Percentiles rank a stretch among this genome's conserved stretches.
These are phyloP conservation scores for Russula brevipes DNA, from an alignment of 768 basidiomycete species.

Conservation along the genomic window DNA sequence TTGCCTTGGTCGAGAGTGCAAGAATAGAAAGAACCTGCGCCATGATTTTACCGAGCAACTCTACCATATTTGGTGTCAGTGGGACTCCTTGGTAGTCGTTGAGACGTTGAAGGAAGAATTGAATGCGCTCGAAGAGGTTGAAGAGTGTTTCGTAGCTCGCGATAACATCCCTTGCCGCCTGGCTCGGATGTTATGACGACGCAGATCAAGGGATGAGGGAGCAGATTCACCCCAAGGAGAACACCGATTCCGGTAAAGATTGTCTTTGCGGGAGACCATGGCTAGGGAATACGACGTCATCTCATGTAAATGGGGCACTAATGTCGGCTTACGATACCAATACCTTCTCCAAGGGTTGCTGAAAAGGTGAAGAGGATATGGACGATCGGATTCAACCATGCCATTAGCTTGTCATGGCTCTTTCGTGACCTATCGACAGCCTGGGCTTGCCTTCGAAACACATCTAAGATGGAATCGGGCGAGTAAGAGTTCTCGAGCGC, in stretches of 20 bases:
- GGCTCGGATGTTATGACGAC: background rate
- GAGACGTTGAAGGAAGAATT: constrained; percentile 9
- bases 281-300: background rate
- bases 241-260: constrained; percentile 1
- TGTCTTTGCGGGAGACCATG: background rate
- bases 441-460: background rate
- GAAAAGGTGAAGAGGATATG: background rate
- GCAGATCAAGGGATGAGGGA: background rate
- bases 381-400: background rate
- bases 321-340: background rate
- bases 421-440: background rate
- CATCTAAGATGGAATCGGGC: background rate
- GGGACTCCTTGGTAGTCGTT: background rate
- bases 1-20: background rate
- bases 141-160: constrained; percentile 1
- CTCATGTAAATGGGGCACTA: background rate
- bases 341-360: background rate
- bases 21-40: background rate
- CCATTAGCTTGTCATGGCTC: background rate
- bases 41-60: constrained; percentile 1
- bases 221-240: background rate
- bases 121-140: constrained; percentile 4
- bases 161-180: background rate
- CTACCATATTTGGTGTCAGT: background rate
- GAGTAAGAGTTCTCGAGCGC: background rate